A percentile compares a stretch with the other conserved stretches of the same genome.
These are phyloP conservation scores for Pseudogymnoascus sp. DNA, from an alignment of 2,329 filamentous ascomycete species.

Conservation along the genomic window DNA sequence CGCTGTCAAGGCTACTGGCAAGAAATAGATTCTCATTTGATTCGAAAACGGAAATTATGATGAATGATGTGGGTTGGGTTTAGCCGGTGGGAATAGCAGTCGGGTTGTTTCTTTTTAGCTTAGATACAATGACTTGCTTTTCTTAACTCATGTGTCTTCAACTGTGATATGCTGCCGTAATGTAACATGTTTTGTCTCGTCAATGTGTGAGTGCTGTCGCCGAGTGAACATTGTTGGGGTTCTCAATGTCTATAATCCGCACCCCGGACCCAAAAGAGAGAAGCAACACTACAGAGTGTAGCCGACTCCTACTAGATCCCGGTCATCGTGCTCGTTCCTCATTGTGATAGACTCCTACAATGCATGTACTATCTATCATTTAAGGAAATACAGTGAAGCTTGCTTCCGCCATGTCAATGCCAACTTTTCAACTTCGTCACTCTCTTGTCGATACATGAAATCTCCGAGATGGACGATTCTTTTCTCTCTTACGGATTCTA, in stretches of 20 bases:
- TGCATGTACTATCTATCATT: not conserved
- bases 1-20: constrained; percentile 33
- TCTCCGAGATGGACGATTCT: not conserved
- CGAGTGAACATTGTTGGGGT: not conserved
- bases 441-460: not conserved
- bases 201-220: not conserved
- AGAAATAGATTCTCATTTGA: constrained; percentile 27
- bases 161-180: not conserved
- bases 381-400: not conserved
- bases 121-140: constrained; percentile 7
- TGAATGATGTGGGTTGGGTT: not conserved
- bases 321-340: not conserved
- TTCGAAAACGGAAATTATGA: not conserved
- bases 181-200: not conserved
- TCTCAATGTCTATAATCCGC: not conserved
- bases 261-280: not conserved
- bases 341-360: not conserved
- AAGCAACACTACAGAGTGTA: not conserved
- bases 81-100: not conserved
- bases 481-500: not conserved
- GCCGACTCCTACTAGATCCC: not conserved
- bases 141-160: not conserved
- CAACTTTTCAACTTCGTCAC: not conserved
- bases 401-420: not conserved
- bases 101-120: constrained; percentile 8